Base-by-base conservation (phyloP, 2,329 filamentous ascomycete species). In the Exophiala mesophila region DNA sequence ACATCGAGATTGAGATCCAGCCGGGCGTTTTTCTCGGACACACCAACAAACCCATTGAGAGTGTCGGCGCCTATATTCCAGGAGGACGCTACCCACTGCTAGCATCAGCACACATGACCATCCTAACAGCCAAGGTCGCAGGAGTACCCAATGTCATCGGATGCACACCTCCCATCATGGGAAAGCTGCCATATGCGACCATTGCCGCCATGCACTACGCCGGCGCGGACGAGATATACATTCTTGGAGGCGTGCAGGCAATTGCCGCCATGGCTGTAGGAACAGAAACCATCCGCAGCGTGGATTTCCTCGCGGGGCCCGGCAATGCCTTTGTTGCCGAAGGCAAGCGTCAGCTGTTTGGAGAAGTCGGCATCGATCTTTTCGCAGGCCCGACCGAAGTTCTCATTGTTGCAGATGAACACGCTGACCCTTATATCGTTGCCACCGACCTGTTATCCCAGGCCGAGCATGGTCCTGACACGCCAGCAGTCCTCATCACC, bases 311-410 rank as follows among this genome's bases (percentile, higher is more conserved):
- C 33, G 72, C 72, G 1, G 73, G 73, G 0, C 74, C 73, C 0
- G 73, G 73, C 1, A 77, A 77, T 49, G 64, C 72, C 1, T 77
- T 74, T 53, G 73, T 77, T 0, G 72, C 73, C 3, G 74, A 74
- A 51, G 73, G 67, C 1, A 77, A 77, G 54, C 62, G 72, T 0
- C 73, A 74, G 53, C 57, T 77, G 0, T 77, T 73, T 44, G 73
- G 73, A 12, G 64, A 70, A 41, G 68, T 77, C 19, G 73, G 74
- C 4, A 77, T 77, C 41, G 73, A 77, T 50, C 61, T 77, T 1
- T 65, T 72, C 16, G 73, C 73, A 0, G 73, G 74, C 0, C 73
- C 74, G 8, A 76, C 72, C 0, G 74, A 77, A 54, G 59, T 75
- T 16, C 59, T 75, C 7, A 65, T 76, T 21, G 67, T 75, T 1